These are phyloP conservation scores for Oxalis stricta DNA, from an alignment of 441 rosid species.

Conservation along the genomic window DNA sequence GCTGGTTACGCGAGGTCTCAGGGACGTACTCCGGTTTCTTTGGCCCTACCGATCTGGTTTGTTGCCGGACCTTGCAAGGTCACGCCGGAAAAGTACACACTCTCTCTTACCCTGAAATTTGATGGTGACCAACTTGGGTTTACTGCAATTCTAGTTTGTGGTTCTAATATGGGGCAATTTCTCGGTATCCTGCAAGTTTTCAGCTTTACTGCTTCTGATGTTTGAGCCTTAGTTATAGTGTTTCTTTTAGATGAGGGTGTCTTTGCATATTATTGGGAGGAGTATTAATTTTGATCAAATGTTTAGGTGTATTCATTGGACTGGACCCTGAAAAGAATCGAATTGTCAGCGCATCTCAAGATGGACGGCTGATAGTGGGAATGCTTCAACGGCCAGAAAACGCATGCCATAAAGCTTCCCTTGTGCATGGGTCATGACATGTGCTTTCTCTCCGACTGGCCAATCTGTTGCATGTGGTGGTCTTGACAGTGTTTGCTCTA, in stretches of 20 bases:
- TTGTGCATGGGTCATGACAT: slow-evolving; percentile 96
- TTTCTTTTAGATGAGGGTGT: background rate
- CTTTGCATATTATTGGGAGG: background rate
- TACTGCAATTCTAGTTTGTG: background rate
- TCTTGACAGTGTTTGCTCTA: slow-evolving; percentile 82
- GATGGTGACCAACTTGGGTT: too few relatives aligned
- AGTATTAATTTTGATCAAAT: slow-evolving; percentile 5
- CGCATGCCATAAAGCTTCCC: slow-evolving; percentile 91
- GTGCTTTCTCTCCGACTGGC: slow-evolving; percentile 91
- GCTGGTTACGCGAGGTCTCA: slow-evolving; percentile 53
- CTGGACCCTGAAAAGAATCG: slow-evolving; percentile 87
- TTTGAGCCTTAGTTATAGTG: background rate
- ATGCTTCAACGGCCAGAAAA: slow-evolving; percentile 91
- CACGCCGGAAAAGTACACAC: slow-evolving; percentile 98
- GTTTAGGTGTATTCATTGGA: slow-evolving; percentile 79
- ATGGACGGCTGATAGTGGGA: slow-evolving; percentile 91
- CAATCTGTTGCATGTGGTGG: slow-evolving; percentile 97
- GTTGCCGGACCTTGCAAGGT: slow-evolving; percentile 91
- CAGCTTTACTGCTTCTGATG: too few relatives aligned
- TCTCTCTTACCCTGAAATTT: too few relatives aligned
- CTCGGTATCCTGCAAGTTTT: too few relatives aligned
- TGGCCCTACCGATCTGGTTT: slow-evolving; percentile 85
- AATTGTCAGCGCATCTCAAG: slow-evolving; percentile 92
- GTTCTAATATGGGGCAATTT: too few relatives aligned
- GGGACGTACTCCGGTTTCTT: slow-evolving; percentile 57